Base-by-base conservation (phyloP, 2,329 filamentous ascomycete species). In the Mariannaea sp. region DNA sequence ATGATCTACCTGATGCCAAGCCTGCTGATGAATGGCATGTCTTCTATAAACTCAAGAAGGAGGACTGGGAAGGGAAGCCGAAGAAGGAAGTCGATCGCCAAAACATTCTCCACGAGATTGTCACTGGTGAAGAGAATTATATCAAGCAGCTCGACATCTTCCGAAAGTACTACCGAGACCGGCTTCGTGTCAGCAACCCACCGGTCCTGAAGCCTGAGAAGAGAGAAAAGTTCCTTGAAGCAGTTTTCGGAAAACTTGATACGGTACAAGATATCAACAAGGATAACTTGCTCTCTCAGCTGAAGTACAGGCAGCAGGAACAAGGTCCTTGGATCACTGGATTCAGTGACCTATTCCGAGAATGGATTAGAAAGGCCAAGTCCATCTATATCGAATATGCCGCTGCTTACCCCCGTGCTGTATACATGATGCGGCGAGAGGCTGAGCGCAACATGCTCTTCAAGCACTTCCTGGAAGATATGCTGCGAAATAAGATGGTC, bases 331-430 rank as follows among this genome's bases (percentile, higher is more conserved):
- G 92, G 86, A 87, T 99, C 53, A 80, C 84, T 10, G 94, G 94
- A 3, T 97, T 97, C 73, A 97, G 92, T 69, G 94, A 97, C 67
- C 90, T 99, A 43, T 97, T 99, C 78, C 82, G 94, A 53, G 94
- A 99, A 74, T 99, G 94, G 94, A 96, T 97, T 57, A 85, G 94
- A 58, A 97, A 97, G 72, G 94, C 94, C 26, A 91, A 88, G 71
- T 78, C 82, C 2, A 88, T 90, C 9, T 99, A 97, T 69, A 86
- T 97, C 56, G 92, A 96, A 53, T 99, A 97, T 71, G 93, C 93
- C 32, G 87, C 88, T 1, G 86, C 86, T 0, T 97, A 94, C 63
- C 93, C 93, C 1, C 85, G 87, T 53, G 93, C 94, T 1, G 87
- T 86, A 30, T 92, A 90, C 68, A 78, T 92, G 47, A 85, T 99